Evolutionary conservation across 306 rosid genomes (phyloP).

Genomic region (Inga leiocalycina): DNA sequence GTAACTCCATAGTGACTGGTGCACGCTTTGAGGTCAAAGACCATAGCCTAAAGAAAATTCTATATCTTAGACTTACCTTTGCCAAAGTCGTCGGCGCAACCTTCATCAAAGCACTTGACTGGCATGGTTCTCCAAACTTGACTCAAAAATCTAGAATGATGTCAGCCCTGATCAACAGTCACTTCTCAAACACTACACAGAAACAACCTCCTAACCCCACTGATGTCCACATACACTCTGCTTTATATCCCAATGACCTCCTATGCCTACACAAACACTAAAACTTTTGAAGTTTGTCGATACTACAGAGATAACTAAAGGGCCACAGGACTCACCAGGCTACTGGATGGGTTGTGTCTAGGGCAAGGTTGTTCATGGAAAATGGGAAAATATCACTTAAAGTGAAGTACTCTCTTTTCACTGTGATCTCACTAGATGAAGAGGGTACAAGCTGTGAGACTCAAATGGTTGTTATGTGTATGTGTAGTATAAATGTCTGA

Average conservation of each 20-base stretch:
- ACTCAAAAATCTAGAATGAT: slow-evolving; percentile 81
- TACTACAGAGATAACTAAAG: slow-evolving; percentile 94
- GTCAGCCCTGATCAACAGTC: slow-evolving; percentile 78
- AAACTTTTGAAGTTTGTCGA: slow-evolving; percentile 83
- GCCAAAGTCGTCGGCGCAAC: slow-evolving; percentile 51
- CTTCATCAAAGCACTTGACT: slow-evolving; percentile 43
- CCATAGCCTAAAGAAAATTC: slow-evolving; percentile 64
- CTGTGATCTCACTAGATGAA: slow-evolving; percentile 67
- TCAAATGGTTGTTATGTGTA: slow-evolving; percentile 39
- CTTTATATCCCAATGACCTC: slow-evolving; percentile 87
- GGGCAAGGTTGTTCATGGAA: slow-evolving; percentile 75
- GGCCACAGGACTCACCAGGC: slow-evolving; percentile 87
- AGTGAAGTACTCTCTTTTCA: slow-evolving; percentile 80
- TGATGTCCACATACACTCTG: slow-evolving; percentile 75
- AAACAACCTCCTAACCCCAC: slow-evolving; percentile 66
- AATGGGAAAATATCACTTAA: slow-evolving; percentile 76
- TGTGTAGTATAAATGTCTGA: slow-evolving; percentile 32
- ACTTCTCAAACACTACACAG: slow-evolving; percentile 67
- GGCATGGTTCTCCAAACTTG: slow-evolving; percentile 77
- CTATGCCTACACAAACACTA: slow-evolving; percentile 64
- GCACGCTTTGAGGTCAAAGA: slow-evolving; percentile 79
- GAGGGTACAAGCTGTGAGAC: slow-evolving; percentile 39
- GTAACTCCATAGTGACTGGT: slow-evolving; percentile 68
- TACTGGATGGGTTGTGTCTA: slow-evolving; percentile 81
- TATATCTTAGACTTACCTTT: slow-evolving; percentile 68